A percentile compares a stretch with the other conserved stretches of the same genome.
Conservation (phyloP, 768 basidiomycete genomes). For the Rhodotorula kratochvilovae region DNA sequence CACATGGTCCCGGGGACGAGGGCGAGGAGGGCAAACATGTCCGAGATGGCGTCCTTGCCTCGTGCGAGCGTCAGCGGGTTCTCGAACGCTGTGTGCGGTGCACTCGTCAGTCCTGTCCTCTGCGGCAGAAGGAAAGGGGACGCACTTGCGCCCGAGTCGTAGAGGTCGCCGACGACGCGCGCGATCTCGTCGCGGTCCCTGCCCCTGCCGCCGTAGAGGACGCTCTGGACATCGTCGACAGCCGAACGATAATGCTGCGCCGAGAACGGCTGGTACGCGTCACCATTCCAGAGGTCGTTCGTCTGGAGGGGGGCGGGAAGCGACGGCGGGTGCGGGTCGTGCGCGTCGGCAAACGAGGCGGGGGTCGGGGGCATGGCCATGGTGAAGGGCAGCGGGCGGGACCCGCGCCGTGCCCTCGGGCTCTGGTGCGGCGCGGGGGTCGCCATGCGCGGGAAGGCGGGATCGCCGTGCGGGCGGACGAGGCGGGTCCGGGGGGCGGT, state of each 20-base stretch:
- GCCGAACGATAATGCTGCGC: slow-evolving; percentile 6
- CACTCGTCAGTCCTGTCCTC: not conserved
- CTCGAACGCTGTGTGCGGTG: slow-evolving; percentile 24
- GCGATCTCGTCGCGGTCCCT: slow-evolving; percentile 13
- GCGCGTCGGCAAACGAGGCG: not conserved
- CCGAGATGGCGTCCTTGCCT: slow-evolving; percentile 18
- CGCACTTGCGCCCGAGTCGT: slow-evolving; percentile 18
- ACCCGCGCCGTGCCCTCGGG: not conserved
- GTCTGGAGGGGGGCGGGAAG: not conserved
- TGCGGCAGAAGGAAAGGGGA: not conserved
- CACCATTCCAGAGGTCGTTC: not conserved
- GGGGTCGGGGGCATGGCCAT: not conserved
- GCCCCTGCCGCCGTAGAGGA: slow-evolving; percentile 25
- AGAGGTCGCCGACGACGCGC: slow-evolving; percentile 7
- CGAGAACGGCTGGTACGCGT: not conserved
- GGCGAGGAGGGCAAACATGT: slow-evolving; percentile 31
- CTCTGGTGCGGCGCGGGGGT: not conserved
- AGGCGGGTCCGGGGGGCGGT: not conserved
- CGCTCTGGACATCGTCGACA: slow-evolving; percentile 21
- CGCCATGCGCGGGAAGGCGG: not conserved
- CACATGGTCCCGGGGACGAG: slow-evolving; percentile 32
- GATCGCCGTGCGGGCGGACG: not conserved
- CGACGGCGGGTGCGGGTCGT: not conserved
- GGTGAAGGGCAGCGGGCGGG: not conserved
- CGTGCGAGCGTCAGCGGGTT: slow-evolving; percentile 33